Evolutionary conservation across 805 yeast genomes (phyloP).

Genomic region (Wickerhamomyces strasburgensis): DNA sequence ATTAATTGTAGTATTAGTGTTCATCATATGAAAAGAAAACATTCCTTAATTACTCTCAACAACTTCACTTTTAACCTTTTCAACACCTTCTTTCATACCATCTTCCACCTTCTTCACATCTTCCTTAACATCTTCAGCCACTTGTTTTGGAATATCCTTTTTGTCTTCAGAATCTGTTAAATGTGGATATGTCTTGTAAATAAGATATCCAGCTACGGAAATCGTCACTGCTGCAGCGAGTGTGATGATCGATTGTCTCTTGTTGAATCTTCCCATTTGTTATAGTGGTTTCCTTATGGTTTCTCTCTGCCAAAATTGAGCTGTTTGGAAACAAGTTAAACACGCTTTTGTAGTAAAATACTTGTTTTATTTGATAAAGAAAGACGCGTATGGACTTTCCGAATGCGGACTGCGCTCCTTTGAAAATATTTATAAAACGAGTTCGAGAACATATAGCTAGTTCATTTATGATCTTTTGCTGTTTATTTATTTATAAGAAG

Average conservation of each 20-base stretch:
- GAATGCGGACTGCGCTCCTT: too few relatives aligned
- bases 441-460: too few relatives aligned
- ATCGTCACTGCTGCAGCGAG: conserved; percentile 13
- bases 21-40: too few relatives aligned
- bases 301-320: too few relatives aligned
- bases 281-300: too few relatives aligned
- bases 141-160: neutral
- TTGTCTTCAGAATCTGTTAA: conserved; percentile 5
- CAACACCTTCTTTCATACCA: neutral
- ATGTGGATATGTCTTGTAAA: conserved; percentile 18
- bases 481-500: too few relatives aligned
- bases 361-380: too few relatives aligned
- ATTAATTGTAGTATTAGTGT: neutral
- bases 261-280: conserved; percentile 14
- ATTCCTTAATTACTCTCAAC: neutral
- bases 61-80: neutral
- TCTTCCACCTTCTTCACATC: neutral
- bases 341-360: too few relatives aligned
- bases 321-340: too few relatives aligned
- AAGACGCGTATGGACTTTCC: too few relatives aligned
- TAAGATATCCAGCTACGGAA: conserved; percentile 12
- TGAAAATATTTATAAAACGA: too few relatives aligned
- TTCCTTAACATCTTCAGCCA: conserved; percentile 1
- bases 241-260: conserved; percentile 10
- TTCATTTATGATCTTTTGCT: too few relatives aligned